Base-by-base conservation (phyloP, 192 early-diverging fungal species). In the Geranomyces variabilis region DNA sequence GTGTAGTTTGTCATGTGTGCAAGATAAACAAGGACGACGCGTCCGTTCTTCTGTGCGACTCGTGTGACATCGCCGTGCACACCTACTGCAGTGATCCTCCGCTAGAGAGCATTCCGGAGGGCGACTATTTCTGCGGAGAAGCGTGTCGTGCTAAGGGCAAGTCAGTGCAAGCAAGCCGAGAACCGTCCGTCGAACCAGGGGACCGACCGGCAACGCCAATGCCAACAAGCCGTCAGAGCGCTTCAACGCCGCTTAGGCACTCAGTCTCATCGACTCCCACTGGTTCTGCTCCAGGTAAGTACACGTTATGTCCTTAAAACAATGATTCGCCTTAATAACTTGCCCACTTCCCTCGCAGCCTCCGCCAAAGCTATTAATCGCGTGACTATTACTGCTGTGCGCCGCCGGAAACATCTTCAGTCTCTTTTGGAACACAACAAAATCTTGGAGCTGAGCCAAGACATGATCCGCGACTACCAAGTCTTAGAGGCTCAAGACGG, bases 71-170 rank as follows among this genome's bases (percentile, higher is more conserved):
- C 22, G 86, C 82, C 13, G 58, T 67, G 1, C 86, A 87, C 45
- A 78, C 73, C 0, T 84, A 79, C 69, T 87, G 86, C 66, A 34
- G 71, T 10, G 45, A 59, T 5, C 86, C 86, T 24, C 74, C 71
- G 10, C 62, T 86, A 24, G 62, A 78, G 15, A 33, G 15, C 22
- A 33, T 82, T 31, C 86, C 84, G 6, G 74, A 87, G 43, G 86
- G 79, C 21, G 84, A 87, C 55, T 90, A 83, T 83, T 87, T 86
- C 70, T 81, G 84, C 63, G 28, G 67, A 53, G 17, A 43, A n/a
- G 28, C 28, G 45, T 70, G 69, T 44, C 17, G 19, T 6, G 45
- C 13, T 5, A 34, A 48, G 21, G 57, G 56, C 31, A 70, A 70
- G 30, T 22, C 43, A 7, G 36, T 43, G 43, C 21, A 66, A 17